Evolutionary conservation across 305 asterid species (phyloP).

Genomic region (Rubia peregrina): DNA sequence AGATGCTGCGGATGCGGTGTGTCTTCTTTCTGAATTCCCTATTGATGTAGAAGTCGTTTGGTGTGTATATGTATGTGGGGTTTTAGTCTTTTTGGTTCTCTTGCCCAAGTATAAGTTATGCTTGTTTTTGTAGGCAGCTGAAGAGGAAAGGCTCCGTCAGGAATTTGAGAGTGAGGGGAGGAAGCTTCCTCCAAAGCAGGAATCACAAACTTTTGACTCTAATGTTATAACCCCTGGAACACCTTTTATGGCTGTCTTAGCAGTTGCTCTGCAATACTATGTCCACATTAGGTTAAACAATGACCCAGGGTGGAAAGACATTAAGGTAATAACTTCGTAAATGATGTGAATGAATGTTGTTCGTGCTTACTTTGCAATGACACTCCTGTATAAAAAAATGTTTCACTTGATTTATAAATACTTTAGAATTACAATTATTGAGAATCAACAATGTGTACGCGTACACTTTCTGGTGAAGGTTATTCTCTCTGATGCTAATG

Average conservation of each 20-base stretch:
- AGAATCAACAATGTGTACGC: slow-evolving; percentile 9
- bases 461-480: slow-evolving; percentile 49
- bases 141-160: slow-evolving; percentile 78
- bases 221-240: slow-evolving; percentile 98
- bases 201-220: slow-evolving; percentile 81
- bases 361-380: background rate
- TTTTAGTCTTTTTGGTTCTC: background rate
- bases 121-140: slow-evolving; percentile 57
- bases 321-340: slow-evolving; percentile 48
- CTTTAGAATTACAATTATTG: slow-evolving; percentile 11
- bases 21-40: slow-evolving; percentile 23
- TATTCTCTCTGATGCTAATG: slow-evolving; percentile 96
- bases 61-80: background rate
- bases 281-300: slow-evolving; percentile 72
- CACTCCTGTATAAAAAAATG: background rate
- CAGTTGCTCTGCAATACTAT: slow-evolving; percentile 81
- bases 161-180: slow-evolving; percentile 95
- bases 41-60: background rate
- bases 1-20: slow-evolving; percentile 91
- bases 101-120: slow-evolving; percentile 4
- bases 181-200: slow-evolving; percentile 89
- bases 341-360: background rate
- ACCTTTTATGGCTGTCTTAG: slow-evolving; percentile 84
- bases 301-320: slow-evolving; percentile 94
- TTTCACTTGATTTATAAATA: slow-evolving; percentile 3